phyloP scores from a whole-genome alignment of 2,329 filamentous ascomycete species.

The Fusarium illudens region DNA sequence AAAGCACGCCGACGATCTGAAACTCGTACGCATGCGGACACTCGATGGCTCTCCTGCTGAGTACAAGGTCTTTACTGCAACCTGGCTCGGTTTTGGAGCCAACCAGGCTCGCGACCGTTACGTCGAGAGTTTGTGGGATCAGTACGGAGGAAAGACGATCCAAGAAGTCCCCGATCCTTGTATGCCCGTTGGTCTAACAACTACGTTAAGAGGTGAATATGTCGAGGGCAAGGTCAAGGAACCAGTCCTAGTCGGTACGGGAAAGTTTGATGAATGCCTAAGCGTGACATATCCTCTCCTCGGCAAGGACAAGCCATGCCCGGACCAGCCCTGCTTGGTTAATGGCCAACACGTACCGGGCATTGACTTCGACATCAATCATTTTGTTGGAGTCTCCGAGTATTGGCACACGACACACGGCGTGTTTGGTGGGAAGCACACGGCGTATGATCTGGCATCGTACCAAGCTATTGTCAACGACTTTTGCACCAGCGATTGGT shows the following conservation, averaged over 20 bases:
- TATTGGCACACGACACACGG: slow-evolving; percentile 99
- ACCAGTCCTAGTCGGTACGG: slow-evolving; percentile 78
- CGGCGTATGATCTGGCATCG: slow-evolving; percentile 87
- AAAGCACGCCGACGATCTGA: slow-evolving; percentile 90
- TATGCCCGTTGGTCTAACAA: slow-evolving; percentile 79
- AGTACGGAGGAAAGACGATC: slow-evolving; percentile 62
- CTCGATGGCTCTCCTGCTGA: slow-evolving; percentile 81
- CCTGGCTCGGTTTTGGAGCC: slow-evolving; percentile 97
- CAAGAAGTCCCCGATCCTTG: slow-evolving; percentile 89
- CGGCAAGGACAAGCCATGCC: slow-evolving; percentile 86
- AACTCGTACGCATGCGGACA: slow-evolving; percentile 83
- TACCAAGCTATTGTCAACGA: slow-evolving; percentile 86
- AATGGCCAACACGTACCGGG: slow-evolving; percentile 92
- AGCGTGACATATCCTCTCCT: slow-evolving; percentile 83
- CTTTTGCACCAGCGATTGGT: slow-evolving; percentile 88
- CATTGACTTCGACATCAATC: slow-evolving; percentile 97
- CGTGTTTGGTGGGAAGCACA: slow-evolving; percentile 81
- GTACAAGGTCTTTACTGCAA: slow-evolving; percentile 92
- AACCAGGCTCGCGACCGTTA: slow-evolving; percentile 90
- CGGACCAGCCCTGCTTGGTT: slow-evolving; percentile 84
- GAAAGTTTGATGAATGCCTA: slow-evolving; percentile 86
- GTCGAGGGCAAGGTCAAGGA: slow-evolving; percentile 53
- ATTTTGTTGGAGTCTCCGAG: slow-evolving; percentile 96
- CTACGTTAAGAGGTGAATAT: slow-evolving; percentile 73
- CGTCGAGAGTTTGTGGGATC: slow-evolving; percentile 76